Evolutionary conservation across 306 rosid genomes (phyloP).

Genomic region (Cajanus cajan): DNA sequence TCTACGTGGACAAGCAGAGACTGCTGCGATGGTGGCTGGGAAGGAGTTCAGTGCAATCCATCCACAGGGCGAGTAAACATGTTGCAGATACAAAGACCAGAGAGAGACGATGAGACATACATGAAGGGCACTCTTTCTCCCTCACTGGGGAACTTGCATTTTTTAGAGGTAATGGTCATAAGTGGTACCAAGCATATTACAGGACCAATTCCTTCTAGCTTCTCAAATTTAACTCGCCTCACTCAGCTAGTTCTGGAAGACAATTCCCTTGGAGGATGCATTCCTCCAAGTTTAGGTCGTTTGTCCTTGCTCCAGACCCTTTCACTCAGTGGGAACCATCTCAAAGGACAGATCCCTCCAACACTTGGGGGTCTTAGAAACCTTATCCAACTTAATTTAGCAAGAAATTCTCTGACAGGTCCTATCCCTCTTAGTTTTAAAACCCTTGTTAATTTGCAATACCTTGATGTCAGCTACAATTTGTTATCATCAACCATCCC

Average conservation of each 20-base stretch:
- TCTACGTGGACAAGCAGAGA: slow-evolving; percentile 76
- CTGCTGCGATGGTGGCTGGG: slow-evolving; percentile 96
- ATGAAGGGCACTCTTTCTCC: slow-evolving; percentile 89
- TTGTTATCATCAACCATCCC: slow-evolving; percentile 63
- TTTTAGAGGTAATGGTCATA: slow-evolving; percentile 79
- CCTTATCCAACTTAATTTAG: slow-evolving; percentile 65
- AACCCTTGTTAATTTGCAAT: slow-evolving; percentile 51
- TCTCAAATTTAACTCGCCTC: slow-evolving; percentile 69
- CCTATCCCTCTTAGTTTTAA: slow-evolving; percentile 61
- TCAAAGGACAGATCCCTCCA: slow-evolving; percentile 77
- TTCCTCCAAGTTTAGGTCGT: slow-evolving; percentile 77
- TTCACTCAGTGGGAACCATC: slow-evolving; percentile 68
- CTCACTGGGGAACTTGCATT: slow-evolving; percentile 67
- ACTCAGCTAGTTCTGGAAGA: slow-evolving; percentile 73
- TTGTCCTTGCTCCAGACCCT: slow-evolving; percentile 66
- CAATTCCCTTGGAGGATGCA: slow-evolving; percentile 69
- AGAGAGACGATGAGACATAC: slow-evolving; percentile 38
- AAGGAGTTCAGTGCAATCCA: slow-evolving; percentile 77
- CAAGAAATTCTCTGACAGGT: slow-evolving; percentile 68
- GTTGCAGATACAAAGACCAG: slow-evolving; percentile 79
- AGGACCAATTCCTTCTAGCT: slow-evolving; percentile 72
- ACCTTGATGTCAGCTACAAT: slow-evolving; percentile 84
- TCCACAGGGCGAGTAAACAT: slow-evolving; percentile 72
- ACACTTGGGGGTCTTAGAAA: slow-evolving; percentile 57
- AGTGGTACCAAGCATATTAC: slow-evolving; percentile 78